phyloP scores from a whole-genome alignment of 805 yeast species.

The Crinitomyces ghanaensis region DNA sequence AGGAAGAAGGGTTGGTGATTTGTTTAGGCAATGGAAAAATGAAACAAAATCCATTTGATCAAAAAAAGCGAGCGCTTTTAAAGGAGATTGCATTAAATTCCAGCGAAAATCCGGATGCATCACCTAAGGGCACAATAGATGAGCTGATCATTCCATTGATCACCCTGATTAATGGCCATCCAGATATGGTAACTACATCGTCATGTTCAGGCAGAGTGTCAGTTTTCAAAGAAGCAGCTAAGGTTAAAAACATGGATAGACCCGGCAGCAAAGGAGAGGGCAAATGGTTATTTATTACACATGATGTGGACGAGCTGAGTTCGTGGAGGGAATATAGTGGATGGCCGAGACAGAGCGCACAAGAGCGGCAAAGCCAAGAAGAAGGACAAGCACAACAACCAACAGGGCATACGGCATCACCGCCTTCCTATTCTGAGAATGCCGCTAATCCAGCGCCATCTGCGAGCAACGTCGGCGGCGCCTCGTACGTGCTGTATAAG shows the following conservation, averaged over 20 bases:
- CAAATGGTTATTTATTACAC: slow-evolving; percentile 71
- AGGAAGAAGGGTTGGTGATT: no score
- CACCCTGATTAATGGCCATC: slow-evolving; percentile 47
- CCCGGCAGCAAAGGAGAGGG: slow-evolving; percentile 79
- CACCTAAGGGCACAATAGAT: slow-evolving; percentile 86
- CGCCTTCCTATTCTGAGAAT: not conserved
- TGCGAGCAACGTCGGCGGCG: not conserved
- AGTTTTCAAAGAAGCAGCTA: slow-evolving; percentile 67
- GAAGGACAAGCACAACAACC: slow-evolving; percentile 3
- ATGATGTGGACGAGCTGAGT: slow-evolving; percentile 38
- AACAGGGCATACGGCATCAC: not conserved
- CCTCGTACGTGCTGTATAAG: slow-evolving; percentile 54
- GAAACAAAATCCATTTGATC: slow-evolving; percentile 38
- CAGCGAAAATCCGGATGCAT: slow-evolving; percentile 34
- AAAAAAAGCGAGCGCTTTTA: slow-evolving; percentile 47
- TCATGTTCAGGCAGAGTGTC: slow-evolving; percentile 83
- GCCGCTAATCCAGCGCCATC: not conserved
- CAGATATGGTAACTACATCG: slow-evolving; percentile 72
- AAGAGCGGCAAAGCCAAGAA: slow-evolving; percentile 14
- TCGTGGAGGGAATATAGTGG: slow-evolving; percentile 25
- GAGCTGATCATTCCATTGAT: slow-evolving; percentile 62
- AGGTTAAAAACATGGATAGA: slow-evolving; percentile 21
- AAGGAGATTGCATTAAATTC: slow-evolving; percentile 34
- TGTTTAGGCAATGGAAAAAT: not conserved
- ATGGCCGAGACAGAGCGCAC: slow-evolving; percentile 12